phyloP scores from a whole-genome alignment of 1,139 yeast genomes.

The Eremothecium gossypii region DNA sequence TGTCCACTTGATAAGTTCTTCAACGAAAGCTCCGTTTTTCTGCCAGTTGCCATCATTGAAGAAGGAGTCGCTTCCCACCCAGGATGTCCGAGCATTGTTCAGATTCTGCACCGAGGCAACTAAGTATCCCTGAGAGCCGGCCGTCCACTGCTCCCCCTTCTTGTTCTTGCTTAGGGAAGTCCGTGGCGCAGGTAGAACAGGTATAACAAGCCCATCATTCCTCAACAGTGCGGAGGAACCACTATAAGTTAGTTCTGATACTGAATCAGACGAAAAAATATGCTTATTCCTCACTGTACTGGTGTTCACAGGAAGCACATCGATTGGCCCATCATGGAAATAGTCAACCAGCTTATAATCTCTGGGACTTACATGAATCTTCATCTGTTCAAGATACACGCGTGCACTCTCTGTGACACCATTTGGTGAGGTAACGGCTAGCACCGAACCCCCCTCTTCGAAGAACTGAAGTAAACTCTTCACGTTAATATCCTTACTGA shows the following conservation, averaged over 20 bases:
- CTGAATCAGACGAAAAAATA: constrained; percentile 15
- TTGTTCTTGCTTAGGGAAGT: constrained; percentile 50
- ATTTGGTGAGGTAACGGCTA: constrained; percentile 47
- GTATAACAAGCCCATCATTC: constrained; percentile 57
- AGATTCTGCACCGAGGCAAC: constrained; percentile 78
- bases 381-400: constrained; percentile 65
- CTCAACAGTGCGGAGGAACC: constrained; percentile 50
- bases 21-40: constrained; percentile 31
- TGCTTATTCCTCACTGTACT: constrained; percentile 17
- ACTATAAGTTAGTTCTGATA: constrained; percentile 28
- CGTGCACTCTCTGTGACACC: constrained; percentile 67
- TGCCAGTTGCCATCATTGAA: constrained; percentile 32
- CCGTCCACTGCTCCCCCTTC: constrained; percentile 60
- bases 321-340: constrained; percentile 34
- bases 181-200: constrained; percentile 58
- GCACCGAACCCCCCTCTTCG: constrained; percentile 60
- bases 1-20: constrained; percentile 61
- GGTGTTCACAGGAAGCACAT: constrained; percentile 15
- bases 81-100: constrained; percentile 66
- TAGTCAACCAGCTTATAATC: constrained; percentile 60
- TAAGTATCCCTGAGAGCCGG: constrained; percentile 71
- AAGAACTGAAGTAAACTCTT: constrained; percentile 44
- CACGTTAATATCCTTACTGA: constrained; percentile 38
- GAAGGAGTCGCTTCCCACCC: constrained; percentile 65
- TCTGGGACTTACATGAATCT: constrained; percentile 77